Base-by-base conservation (phyloP, 1,284 basidiomycete species). In the Ceratobasidium sp. region DNA sequence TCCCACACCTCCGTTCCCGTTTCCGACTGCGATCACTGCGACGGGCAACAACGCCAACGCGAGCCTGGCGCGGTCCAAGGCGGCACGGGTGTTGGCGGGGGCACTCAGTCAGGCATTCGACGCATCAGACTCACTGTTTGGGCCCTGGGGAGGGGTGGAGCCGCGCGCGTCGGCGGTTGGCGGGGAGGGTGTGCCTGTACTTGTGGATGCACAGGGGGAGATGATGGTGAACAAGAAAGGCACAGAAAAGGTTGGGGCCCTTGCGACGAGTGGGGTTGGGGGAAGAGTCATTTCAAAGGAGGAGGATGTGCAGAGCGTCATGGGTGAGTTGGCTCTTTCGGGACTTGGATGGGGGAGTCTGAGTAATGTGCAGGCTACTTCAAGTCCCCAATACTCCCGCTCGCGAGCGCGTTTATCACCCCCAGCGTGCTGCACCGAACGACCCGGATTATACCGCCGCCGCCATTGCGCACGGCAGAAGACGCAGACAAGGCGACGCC, bases 71-170 rank as follows among this genome's bases (percentile, higher is more conserved):
- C 56, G 54, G 29, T 72, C 68, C 27, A 46, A 46, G 24, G 68
- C 68, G n/a, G 68, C 68, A 13, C 39, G 68, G 16, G 43, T 72
- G 2, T 27, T 72, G 8, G 68, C 68, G 22, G 56, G 56, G 7
- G 68, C 68, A 19, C 56, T 72, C 7, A 59, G 56, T 22, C 68
- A 72, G 27, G 68, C 68, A 19, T 72, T 72, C n/a, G 68, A 72
- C 19, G 68, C 68, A 24, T 48, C 56, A 14, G 68, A 72, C 19
- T 72, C 68, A 14, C 48, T 72, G 68, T 72, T 61, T 37, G 68
- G 68, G 13, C 54, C 68, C 6, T 72, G 68, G 68, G 68, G 68
- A 48, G 68, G 68, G 1, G 54, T 56, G 16, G 68, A 72, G 46
- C 16, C 68, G 9, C 51, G 41, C 29, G 68, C 54, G 22, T 48